phyloP scores from a whole-genome alignment of 805 yeast genomes.

The Brettanomyces naardenensis region DNA sequence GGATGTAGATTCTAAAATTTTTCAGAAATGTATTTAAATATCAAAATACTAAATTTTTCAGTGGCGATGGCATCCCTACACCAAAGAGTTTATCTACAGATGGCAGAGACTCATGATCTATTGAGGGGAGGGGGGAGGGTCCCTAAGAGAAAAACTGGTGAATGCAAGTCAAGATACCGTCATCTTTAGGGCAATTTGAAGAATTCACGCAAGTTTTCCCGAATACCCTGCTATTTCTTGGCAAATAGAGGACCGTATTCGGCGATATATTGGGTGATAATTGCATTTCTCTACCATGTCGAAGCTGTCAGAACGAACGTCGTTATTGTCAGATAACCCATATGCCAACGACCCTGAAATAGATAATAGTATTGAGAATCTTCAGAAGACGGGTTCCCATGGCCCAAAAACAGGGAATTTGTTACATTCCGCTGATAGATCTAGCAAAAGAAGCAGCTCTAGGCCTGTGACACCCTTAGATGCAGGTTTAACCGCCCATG shows the following conservation, averaged over 20 bases:
- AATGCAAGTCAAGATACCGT: not conserved
- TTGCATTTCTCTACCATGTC: no score
- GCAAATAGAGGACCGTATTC: no score
- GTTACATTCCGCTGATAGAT: not conserved
- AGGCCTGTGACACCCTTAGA: not conserved
- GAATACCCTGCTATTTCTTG: no score
- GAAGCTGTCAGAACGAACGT: slow-evolving; percentile 16
- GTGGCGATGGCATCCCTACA: not conserved
- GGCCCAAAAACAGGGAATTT: no score
- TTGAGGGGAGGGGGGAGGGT: not conserved
- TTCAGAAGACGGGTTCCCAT: no score
- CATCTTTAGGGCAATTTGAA: slow-evolving; percentile 3
- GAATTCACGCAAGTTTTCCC: no score
- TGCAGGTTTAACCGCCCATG: not conserved
- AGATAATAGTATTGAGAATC: no score
- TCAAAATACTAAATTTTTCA: slow-evolving; percentile 1
- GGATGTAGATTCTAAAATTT: slow-evolving; percentile 1
- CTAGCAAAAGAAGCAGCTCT: not conserved
- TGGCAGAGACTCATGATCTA: not conserved
- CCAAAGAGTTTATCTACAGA: no score
- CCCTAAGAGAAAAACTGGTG: not conserved
- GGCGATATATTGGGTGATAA: no score
- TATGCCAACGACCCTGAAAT: slow-evolving; percentile 10
- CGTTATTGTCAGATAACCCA: slow-evolving; percentile 26
- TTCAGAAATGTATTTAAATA: slow-evolving; percentile 2